Evolutionary conservation across 2,329 filamentous ascomycete species (phyloP), one percentile per base, ranked within the genome.

Genomic region (Ophiostoma pallidulum): DNA sequence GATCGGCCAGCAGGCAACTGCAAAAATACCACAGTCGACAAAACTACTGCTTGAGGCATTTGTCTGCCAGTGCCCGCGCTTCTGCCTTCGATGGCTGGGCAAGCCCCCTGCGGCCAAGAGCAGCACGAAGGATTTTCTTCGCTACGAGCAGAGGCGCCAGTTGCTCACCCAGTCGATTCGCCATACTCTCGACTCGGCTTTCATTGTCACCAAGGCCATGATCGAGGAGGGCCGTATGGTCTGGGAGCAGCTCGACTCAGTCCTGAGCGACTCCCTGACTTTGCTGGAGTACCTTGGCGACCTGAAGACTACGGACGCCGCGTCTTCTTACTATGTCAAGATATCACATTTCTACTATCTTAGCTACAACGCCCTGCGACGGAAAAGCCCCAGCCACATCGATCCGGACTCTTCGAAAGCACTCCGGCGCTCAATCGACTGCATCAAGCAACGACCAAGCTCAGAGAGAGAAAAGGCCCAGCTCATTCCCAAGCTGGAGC

Each of bases 311-410:
- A 43, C 54, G 16, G 64, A 64, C 22, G 47, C 52, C 0, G 48
- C 52, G 1, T 43, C 50, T 3, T 58, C 66, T 2, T 78, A 80
- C 54, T 69, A 77, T 48, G 73, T 83, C 52, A 85, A 81, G 56
- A 75, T 87, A 22, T 87, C 84, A 0, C 82, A 84, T 55, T 70
- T 85, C 3, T 86, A 86, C 59, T 87, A 82, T 59, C 69, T 78
- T n/a, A 70, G 77, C 41, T 78, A 79, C 57, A 64, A 75, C 16
- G 67, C 71, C 38, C 59, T 77, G 51, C 65, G 70, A 13, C 75
- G 74, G 42, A 63, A 66, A 20, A 54, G 64, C 0, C 64, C 65
- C 4, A 68, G 67, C 26, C 53, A 61, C 1, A 65, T 67, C n/a
- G 68, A 72, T 41, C 54, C 58, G 6, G 61, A 66, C 16, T 67